These are phyloP conservation scores for Trichopus zeylanicus DNA, from an alignment of 116 monocot species.

Conservation along the genomic window DNA sequence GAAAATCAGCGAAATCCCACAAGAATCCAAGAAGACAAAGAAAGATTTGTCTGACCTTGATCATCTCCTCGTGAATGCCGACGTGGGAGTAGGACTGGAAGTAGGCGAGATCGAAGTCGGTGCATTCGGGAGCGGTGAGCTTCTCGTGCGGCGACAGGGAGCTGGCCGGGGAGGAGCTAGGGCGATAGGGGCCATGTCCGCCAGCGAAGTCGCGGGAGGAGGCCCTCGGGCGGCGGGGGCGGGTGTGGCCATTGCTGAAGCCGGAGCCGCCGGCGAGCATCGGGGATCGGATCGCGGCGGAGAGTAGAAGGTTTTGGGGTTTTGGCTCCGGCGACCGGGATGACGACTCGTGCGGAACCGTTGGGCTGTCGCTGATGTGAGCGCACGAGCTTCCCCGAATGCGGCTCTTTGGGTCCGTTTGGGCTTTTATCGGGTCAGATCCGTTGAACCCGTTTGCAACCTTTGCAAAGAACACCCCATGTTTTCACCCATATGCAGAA, in stretches of 20 bases:
- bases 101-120: constrained; percentile 66
- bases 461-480: too few species aligned
- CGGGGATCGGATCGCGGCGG: not conserved
- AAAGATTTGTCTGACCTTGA: constrained; percentile 44
- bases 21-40: not conserved
- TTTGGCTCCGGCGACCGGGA: too few species aligned
- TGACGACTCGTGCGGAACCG: too few species aligned
- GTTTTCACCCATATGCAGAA: too few species aligned
- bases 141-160: not conserved
- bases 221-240: not conserved
- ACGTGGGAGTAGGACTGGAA: constrained; percentile 86
- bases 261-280: constrained; percentile 1
- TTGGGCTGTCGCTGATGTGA: too few species aligned
- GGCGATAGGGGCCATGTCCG: not conserved
- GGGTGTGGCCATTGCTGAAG: constrained; percentile 2
- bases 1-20: not conserved
- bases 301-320: not conserved
- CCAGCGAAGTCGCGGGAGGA: not conserved
- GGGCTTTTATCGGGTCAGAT: too few species aligned
- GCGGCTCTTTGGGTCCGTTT: too few species aligned
- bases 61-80: constrained; percentile 93
- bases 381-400: too few species aligned
- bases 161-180: not conserved
- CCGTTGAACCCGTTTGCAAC: too few species aligned
- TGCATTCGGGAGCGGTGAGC: constrained; percentile 17